Base-by-base conservation (phyloP, 2,329 filamentous ascomycete genomes). In the Aspergillus carbonarius region DNA sequence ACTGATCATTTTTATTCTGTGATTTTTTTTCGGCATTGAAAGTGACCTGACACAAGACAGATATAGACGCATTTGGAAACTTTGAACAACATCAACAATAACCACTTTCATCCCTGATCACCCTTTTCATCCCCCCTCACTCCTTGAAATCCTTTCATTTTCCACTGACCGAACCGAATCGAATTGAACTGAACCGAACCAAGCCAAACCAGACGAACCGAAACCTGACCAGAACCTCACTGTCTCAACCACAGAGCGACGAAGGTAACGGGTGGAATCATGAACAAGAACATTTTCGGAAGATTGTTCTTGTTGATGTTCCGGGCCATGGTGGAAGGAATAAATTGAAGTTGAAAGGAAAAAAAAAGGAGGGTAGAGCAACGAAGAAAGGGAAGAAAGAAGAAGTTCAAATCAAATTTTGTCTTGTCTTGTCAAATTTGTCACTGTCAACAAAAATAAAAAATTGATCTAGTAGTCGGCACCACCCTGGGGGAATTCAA, bases 401-500 rank as follows among this genome's bases (percentile, higher is more conserved):
- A 42, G 17, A 7, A 39, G 39, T 8, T 47, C 42, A 47, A 47
- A 54, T 46, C 50, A 37, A 23, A 27, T 53, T 53, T 40, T 53
- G 13, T 53, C 39, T 25, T 53, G 20, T 37, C 25, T 35, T 34
- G 30, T 51, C 48, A 34, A 15, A 35, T 42, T 42, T 42, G 39
- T 42, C 39, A 42, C 39, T 42, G 39, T 42, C 39, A 42, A 42
- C 20, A 42, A 42, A 42, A 42, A 42, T 13, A 17, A 25, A 30
- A 30, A 46, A 60, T 63, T 63, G 63, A 75, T 84, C 84, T 95
- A 96, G 83, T 90, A 96, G 78, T 96, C 93, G 75, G 83, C 80
- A 76, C 84, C 84, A 78, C 85, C 85, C 85, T 96, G 90, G 75
- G 95, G 95, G 88, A 99, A 99, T 88, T 99, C 95, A 79, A 99